Conservation (phyloP, 2,329 filamentous ascomycete genomes). For the Chaetoscypha palmicola region DNA sequence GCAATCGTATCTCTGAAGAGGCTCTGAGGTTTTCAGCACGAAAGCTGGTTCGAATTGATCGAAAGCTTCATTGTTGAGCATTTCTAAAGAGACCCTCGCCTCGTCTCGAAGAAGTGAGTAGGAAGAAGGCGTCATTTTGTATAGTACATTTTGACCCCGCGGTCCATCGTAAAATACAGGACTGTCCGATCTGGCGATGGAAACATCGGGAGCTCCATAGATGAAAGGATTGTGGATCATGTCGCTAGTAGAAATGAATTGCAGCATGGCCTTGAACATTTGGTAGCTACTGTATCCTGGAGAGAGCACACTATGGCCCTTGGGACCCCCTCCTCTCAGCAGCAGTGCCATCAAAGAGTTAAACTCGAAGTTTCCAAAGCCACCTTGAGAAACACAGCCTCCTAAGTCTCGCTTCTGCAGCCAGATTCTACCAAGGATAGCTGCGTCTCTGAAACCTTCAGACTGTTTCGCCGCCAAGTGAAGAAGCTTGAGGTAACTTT, state of each 20-base stretch:
- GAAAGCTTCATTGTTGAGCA: constrained; percentile 64
- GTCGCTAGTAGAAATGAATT: constrained; percentile 72
- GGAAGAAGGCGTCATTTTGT: constrained; percentile 85
- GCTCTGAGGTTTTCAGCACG: constrained; percentile 54
- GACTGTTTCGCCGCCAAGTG: constrained; percentile 57
- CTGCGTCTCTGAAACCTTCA: constrained; percentile 65
- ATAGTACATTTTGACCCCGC: constrained; percentile 73
- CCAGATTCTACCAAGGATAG: constrained; percentile 81
- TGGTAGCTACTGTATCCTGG: constrained; percentile 83
- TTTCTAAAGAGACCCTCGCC: constrained; percentile 64
- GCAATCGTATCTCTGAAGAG: constrained; percentile 50
- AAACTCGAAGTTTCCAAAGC: constrained; percentile 94
- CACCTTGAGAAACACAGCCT: constrained; percentile 62
- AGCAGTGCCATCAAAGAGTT: constrained; percentile 71
- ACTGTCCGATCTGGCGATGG: constrained; percentile 36
- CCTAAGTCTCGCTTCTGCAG: constrained; percentile 79
- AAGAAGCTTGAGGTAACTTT: constrained; percentile 68
- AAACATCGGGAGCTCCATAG: constrained; percentile 38
- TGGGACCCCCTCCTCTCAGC: constrained; percentile 67
- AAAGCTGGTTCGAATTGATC: constrained; percentile 85
- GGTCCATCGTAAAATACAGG: constrained; percentile 75
- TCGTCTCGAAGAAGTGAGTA: constrained; percentile 67
- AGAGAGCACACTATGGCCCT: constrained; percentile 66
- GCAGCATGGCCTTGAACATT: constrained; percentile 89
- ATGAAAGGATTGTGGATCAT: constrained; percentile 59